Conservation (phyloP, 371 early-diverging fungal species). For the Rhizopus delemar region DNA sequence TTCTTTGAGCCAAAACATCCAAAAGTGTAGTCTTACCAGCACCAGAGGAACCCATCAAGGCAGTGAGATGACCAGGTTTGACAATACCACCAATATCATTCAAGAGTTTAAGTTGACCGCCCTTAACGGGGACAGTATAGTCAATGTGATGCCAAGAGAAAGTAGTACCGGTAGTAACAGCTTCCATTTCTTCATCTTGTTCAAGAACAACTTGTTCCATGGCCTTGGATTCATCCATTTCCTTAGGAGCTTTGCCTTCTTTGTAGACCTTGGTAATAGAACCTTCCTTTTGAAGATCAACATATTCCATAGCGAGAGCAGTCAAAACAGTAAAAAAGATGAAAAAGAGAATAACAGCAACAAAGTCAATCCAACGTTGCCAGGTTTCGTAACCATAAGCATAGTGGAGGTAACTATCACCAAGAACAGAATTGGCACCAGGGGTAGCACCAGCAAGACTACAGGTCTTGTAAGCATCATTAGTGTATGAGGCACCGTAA, state of each 20-base stretch:
- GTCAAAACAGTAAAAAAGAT: conserved; percentile 52
- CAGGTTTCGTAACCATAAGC: conserved; percentile 35
- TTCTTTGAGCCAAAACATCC: conserved; percentile 77
- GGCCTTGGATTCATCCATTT: conserved; percentile 20
- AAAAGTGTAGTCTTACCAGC: conserved; percentile 86
- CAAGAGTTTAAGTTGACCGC: conserved; percentile 53
- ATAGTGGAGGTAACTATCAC: conserved; percentile 52
- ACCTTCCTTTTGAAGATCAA: conserved; percentile 49
- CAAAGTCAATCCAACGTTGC: conserved; percentile 59
- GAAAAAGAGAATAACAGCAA: conserved; percentile 57
- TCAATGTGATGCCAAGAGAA: conserved; percentile 61
- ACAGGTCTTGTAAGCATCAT: conserved; percentile 57
- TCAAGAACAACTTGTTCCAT: conserved; percentile 18
- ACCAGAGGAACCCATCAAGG: conserved; percentile 84
- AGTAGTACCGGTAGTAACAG: conserved; percentile 46
- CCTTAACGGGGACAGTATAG: conserved; percentile 63
- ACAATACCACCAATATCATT: conserved; percentile 55
- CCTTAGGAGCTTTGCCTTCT: conserved; percentile 35
- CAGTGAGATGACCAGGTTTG: conserved; percentile 64
- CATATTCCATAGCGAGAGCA: conserved; percentile 54
- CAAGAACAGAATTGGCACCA: conserved; percentile 44
- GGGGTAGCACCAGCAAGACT: conserved; percentile 52
- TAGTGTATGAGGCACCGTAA: conserved; percentile 45
- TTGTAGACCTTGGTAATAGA: conserved; percentile 60
- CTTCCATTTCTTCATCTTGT: conserved; percentile 26